Percentiles rank a stretch among this genome's conserved stretches.
phyloP scores from a whole-genome alignment of 1,284 basidiomycete species.

The Papiliotrema laurentii region DNA sequence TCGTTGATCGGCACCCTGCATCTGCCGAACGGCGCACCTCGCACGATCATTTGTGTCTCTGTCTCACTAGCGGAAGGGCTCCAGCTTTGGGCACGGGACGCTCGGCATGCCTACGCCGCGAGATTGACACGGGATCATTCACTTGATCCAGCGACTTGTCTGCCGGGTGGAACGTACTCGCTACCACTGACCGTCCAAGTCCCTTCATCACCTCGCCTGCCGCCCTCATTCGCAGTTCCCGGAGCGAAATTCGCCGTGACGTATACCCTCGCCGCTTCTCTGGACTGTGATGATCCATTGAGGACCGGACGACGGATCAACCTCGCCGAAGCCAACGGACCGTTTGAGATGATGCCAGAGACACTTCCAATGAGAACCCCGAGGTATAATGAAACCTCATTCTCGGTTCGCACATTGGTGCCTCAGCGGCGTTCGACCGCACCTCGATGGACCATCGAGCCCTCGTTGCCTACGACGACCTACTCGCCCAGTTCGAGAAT shows the following conservation, averaged over 20 bases:
- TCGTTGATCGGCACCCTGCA: conserved; percentile 37
- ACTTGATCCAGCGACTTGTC: conserved; percentile 19
- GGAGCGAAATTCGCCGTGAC: conserved; percentile 30
- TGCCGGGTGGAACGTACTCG: conserved; percentile 39
- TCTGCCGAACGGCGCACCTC: conserved; percentile 15
- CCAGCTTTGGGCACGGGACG: conserved; percentile 38
- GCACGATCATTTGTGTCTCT: conserved; percentile 37
- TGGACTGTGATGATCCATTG: conserved; percentile 30
- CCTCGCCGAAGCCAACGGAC: conserved; percentile 22
- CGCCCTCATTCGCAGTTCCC: conserved; percentile 27
- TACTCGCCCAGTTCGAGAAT: conserved; percentile 42
- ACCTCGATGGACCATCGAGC: conserved; percentile 26
- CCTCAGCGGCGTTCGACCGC: neutral
- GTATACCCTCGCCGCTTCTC: conserved; percentile 30
- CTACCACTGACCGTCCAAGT: conserved; percentile 41
- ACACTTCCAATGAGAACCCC: conserved; percentile 30
- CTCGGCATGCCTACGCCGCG: conserved; percentile 19
- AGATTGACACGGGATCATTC: conserved; percentile 15
- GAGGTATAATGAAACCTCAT: conserved; percentile 15
- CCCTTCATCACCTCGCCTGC: conserved; percentile 33
- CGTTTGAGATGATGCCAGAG: conserved; percentile 39
- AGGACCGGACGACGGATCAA: conserved; percentile 15
- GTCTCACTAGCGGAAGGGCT: conserved; percentile 37
- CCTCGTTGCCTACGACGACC: conserved; percentile 30
- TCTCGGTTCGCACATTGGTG: conserved; percentile 20